These are phyloP conservation scores for Xylariaceae sp. DNA, from an alignment of 2,329 filamentous ascomycete species.

Conservation along the genomic window DNA sequence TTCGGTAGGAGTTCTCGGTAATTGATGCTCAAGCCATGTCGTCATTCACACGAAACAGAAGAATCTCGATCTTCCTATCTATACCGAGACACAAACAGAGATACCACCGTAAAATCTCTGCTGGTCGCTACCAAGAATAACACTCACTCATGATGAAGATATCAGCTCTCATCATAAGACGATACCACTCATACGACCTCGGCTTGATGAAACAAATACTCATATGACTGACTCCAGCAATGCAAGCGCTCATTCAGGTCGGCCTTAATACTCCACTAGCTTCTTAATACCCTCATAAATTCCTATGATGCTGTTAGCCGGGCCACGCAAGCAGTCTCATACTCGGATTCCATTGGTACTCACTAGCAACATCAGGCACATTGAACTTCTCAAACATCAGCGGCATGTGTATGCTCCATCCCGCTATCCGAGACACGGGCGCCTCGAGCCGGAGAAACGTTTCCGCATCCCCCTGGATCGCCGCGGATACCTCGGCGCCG, in stretches of 20 bases:
- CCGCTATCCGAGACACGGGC: constrained; percentile 76
- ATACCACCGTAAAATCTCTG: background rate
- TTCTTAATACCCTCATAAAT: constrained; percentile 67
- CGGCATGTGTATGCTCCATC: constrained; percentile 83
- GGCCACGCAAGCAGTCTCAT: background rate
- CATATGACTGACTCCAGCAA: background rate
- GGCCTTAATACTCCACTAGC: constrained; percentile 55
- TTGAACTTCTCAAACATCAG: constrained; percentile 75
- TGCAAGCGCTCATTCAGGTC: background rate
- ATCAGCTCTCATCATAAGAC: background rate
- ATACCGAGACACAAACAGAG: background rate
- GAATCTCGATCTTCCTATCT: background rate
- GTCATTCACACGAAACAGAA: background rate
- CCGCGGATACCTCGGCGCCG: constrained; percentile 82
- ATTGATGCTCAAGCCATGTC: background rate
- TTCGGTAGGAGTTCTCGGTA: background rate
- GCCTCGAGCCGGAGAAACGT: constrained; percentile 82
- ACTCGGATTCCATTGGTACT: constrained; percentile 40
- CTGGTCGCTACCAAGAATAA: background rate
- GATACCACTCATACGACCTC: background rate
- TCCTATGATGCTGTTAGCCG: constrained; percentile 42
- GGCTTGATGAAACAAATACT: background rate
- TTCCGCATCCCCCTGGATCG: constrained; percentile 69
- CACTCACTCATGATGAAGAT: background rate
- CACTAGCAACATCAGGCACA: constrained; percentile 80